phyloP scores from a whole-genome alignment of 176 grass and related monocot species.

The Metroxylon sagu region DNA sequence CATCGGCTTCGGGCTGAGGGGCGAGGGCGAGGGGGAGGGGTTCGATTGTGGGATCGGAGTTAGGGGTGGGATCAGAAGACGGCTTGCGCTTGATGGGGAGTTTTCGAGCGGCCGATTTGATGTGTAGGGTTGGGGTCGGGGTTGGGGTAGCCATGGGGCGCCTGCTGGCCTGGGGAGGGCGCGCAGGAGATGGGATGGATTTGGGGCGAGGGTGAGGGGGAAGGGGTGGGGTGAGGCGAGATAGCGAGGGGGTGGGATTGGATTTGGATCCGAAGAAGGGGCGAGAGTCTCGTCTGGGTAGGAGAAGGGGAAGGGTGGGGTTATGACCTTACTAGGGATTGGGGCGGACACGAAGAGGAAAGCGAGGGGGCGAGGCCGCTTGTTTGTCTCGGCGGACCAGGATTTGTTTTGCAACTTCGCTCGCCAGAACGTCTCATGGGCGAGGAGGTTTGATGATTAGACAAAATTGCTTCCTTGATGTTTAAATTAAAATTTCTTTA shows the following conservation, averaged over 20 bases:
- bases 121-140: conserved; percentile 39
- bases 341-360: too few species aligned
- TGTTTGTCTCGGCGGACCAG: too few species aligned
- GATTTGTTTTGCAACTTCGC: too few species aligned
- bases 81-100: conserved; percentile 95
- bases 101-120: conserved; percentile 48
- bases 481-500: too few species aligned
- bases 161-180: conserved; percentile 9
- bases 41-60: neutral
- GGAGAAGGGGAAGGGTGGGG: conserved; percentile 11
- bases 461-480: too few species aligned
- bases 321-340: too few species aligned
- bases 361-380: too few species aligned
- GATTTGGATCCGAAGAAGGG: conserved; percentile 32
- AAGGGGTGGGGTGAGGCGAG: conserved; percentile 4
- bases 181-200: too few species aligned
- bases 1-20: neutral
- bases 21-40: neutral
- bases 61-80: conserved; percentile 20
- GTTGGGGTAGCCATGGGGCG: conserved; percentile 61
- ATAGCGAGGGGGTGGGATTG: conserved; percentile 6
- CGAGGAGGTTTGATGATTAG: neutral
- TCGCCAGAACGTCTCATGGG: too few species aligned
- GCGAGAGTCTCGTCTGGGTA: neutral
- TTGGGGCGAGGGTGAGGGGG: neutral